Evolutionary conservation across 257 asterid genomes (phyloP), one percentile per base, ranked within the genome.

Genomic region (Fraxinus pennsylvanica): DNA sequence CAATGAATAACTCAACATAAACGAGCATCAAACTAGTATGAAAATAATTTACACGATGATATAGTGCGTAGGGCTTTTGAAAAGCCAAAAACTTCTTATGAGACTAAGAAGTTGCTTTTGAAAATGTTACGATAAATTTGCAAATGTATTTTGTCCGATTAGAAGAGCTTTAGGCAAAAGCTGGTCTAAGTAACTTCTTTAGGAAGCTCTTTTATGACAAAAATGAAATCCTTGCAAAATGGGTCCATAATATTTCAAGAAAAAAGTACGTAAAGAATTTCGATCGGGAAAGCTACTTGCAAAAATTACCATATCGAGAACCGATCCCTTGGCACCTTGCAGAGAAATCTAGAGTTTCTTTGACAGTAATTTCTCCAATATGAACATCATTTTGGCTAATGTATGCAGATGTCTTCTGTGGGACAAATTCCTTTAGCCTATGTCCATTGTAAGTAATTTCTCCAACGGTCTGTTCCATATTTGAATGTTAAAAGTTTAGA

Each of bases 331-430:
- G 99, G 71, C 99, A 95, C 63, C 97, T 85, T 4, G 97, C 97
- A 0, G 99, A 95, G 84, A 95, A 95, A 87, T 95, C 98, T 0
- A 95, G 80, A 3, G 99, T 93, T 89, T 95, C 99, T 82, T 90
- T 93, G 0, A 95, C 99, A 0, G 99, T 95, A 98, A 95, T 95
- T 85, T 95, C 99, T 76, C 93, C 97, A 0, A 90, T 88, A 80
- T 95, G 99, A 72, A 96, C 89, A 86, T 96, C 99, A 75, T 91
- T 91, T 82, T 96, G 99, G 82, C 99, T 96, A 39, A 96, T 92
- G 86, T 93, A 96, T 5, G 99, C 99, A 0, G 99, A 93, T 35
- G 99, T 93, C 75, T 92, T 96, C 3, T 85, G 92, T 1, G 99
- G 94, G 6, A 93, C 94, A 75, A 96, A 96, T 52, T 96, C 99